These are phyloP conservation scores for Solanum megistacrolobum DNA, from an alignment of 257 asterid genomes.

Conservation along the genomic window DNA sequence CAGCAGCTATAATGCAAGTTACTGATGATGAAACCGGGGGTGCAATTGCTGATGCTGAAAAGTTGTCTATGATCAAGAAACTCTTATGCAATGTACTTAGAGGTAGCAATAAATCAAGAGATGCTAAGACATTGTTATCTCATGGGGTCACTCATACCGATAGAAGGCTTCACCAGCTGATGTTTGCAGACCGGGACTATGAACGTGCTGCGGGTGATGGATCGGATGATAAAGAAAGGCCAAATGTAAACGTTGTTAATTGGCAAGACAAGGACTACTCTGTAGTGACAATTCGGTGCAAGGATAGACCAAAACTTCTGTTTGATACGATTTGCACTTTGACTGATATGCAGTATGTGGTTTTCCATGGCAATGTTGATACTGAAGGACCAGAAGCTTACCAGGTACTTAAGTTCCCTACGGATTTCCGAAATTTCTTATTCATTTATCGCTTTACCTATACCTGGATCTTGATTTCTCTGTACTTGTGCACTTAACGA, in stretches of 20 bases:
- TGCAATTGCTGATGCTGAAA: slow-evolving; percentile 55
- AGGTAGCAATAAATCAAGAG: slow-evolving; percentile 68
- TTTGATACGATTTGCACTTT: slow-evolving; percentile 82
- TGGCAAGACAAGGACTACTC: slow-evolving; percentile 93
- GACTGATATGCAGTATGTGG: slow-evolving; percentile 94
- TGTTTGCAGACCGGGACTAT: slow-evolving; percentile 93
- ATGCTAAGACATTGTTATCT: slow-evolving; percentile 73
- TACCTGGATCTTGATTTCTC: not conserved
- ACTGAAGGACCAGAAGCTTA: slow-evolving; percentile 75
- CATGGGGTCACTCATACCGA: slow-evolving; percentile 61
- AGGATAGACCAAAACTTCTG: slow-evolving; percentile 88
- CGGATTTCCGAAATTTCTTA: not conserved
- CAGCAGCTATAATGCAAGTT: slow-evolving; percentile 92
- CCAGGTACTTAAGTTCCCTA: slow-evolving; percentile 40
- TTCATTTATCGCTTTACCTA: not conserved
- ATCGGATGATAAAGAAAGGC: slow-evolving; percentile 45
- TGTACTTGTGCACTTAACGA: not conserved
- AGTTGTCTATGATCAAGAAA: slow-evolving; percentile 47
- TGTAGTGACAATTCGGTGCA: slow-evolving; percentile 73
- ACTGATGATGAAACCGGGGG: slow-evolving; percentile 62
- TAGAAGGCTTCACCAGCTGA: slow-evolving; percentile 89
- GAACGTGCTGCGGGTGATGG: slow-evolving; percentile 37
- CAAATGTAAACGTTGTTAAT: slow-evolving; percentile 67
- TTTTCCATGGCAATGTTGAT: slow-evolving; percentile 84
- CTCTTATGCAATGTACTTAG: slow-evolving; percentile 66